phyloP scores from a whole-genome alignment of 2,329 filamentous ascomycete genomes.

The Penicillium sp. region DNA sequence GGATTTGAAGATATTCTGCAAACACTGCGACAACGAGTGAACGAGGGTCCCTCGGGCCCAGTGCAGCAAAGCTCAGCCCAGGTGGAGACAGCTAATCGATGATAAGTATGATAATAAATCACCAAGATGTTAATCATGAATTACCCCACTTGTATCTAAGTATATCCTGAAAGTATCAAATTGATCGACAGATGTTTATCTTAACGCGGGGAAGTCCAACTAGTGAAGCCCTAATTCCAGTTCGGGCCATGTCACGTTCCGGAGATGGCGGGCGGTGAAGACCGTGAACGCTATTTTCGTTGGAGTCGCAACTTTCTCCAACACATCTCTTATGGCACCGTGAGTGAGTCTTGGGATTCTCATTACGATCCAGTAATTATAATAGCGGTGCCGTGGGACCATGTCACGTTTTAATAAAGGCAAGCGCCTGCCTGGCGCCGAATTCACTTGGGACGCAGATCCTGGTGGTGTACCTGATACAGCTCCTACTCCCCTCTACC shows the following conservation, averaged over 20 bases:
- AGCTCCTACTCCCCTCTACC: constrained; percentile 49
- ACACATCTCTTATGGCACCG: constrained; percentile 7
- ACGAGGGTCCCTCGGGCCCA: constrained; percentile 44
- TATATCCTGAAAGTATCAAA: neutral
- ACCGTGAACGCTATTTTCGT: constrained; percentile 15
- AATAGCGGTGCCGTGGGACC: neutral
- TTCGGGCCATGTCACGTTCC: constrained; percentile 1
- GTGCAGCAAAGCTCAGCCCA: constrained; percentile 30
- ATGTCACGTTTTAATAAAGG: constrained; percentile 45
- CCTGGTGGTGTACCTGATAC: constrained; percentile 41
- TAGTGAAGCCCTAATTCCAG: constrained; percentile 10
- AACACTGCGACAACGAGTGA: constrained; percentile 41
- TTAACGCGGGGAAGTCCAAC: constrained; percentile 15
- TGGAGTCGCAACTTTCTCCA: constrained; percentile 2
- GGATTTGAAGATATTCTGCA: constrained; percentile 43
- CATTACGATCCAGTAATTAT: neutral
- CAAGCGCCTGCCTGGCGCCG: constrained; percentile 41
- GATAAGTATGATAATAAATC: constrained; percentile 22
- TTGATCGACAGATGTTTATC: constrained; percentile 14
- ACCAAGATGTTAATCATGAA: neutral
- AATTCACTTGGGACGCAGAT: constrained; percentile 44
- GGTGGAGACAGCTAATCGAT: constrained; percentile 36
- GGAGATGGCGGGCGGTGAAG: constrained; percentile 17
- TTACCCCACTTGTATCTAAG: neutral
- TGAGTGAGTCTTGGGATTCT: neutral